These are phyloP conservation scores for Ophiostoma populinum DNA, from an alignment of 2,329 filamentous ascomycete species.

Conservation along the genomic window DNA sequence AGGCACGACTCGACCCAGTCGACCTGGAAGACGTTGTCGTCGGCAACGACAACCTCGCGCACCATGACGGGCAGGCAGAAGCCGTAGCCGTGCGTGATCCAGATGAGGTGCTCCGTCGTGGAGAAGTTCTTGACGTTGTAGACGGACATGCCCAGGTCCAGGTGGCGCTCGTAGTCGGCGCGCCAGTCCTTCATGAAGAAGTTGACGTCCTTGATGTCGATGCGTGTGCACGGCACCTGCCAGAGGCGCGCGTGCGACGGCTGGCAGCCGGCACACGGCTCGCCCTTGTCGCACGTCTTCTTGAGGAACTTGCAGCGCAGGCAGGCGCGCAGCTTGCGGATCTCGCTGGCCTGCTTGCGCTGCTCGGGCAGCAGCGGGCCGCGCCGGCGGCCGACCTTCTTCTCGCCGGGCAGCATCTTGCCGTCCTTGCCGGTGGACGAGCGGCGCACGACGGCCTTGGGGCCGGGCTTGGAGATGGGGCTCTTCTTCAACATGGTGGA, in stretches of 20 bases:
- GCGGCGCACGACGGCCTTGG: constrained; percentile 73
- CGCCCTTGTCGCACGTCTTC: constrained; percentile 96
- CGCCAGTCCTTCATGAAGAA: constrained; percentile 99
- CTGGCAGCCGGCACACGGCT: constrained; percentile 88
- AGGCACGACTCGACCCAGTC: constrained; percentile 82
- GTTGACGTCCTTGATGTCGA: constrained; percentile 95
- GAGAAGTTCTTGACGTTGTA: constrained; percentile 84
- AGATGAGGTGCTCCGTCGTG: constrained; percentile 53
- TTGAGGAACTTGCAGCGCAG: constrained; percentile 96
- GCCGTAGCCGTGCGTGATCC: constrained; percentile 92
- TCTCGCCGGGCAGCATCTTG: constrained; percentile 55
- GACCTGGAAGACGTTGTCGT: constrained; percentile 81
- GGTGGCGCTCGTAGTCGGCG: constrained; percentile 84
- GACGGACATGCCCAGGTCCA: constrained; percentile 72
- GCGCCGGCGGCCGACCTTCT: constrained; percentile 80
- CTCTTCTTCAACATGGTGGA: constrained; percentile 52
- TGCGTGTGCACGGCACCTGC: constrained; percentile 95
- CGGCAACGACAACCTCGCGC: constrained; percentile 79
- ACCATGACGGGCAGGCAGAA: constrained; percentile 86
- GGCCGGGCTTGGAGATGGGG: constrained; percentile 54
- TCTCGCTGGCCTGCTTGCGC: constrained; percentile 90
- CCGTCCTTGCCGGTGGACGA: constrained; percentile 55
- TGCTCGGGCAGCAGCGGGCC: constrained; percentile 85
- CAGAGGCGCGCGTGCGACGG: constrained; percentile 88
- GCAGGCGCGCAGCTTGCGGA: constrained; percentile 84